Evolutionary conservation across 2,329 filamentous ascomycete species (phyloP), one percentile per base, ranked within the genome.

Genomic region (Diaporthe vexans): DNA sequence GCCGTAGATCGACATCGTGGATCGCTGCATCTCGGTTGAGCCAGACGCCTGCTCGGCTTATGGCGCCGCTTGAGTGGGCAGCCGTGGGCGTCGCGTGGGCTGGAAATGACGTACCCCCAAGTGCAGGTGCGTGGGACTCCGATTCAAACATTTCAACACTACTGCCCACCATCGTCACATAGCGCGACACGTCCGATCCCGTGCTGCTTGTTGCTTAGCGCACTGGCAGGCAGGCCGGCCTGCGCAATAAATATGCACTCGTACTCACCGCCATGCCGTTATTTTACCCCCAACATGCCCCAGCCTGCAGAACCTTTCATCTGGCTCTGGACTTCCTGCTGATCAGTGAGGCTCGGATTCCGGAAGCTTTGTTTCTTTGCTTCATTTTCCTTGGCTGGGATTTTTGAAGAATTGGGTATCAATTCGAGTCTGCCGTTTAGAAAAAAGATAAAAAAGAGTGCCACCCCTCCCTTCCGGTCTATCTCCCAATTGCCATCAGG

Each of bases 51-150:
- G 46, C 15, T 15, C 63, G 63, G 48, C 63, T 68, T n/a, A 68
- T 52, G 33, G 48, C 21, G 48, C 46, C 21, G 63, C 13, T 29
- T 37, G 48, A 68, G 21, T 40, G 48, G 63, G 40, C 19, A 33
- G 46, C 11, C 21, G 63, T 35, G 43, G 63, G 46, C 17, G 15
- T 51, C 63, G 63, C 46, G 63, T 67, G 63, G 63, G 46, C 63
- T 67, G 63, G 48, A 33, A 68, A 68, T 68, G 63, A 68, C 63
- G 63, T 68, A 68, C 33, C 48, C 46, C 4, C 35, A 24, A 15
- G 29, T n/a, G 29, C 40, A 40, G 46, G 33, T 54, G 48, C 63
- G 37, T 52, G 48, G 29, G 46, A 54, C 63, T 54, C 52, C 63
- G 63, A 68, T 54, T 35, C 37, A 19, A 51, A 37, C 37, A 17